Evolutionary conservation across 768 basidiomycete genomes (phyloP).

Genomic region (Russula dissimulans): DNA sequence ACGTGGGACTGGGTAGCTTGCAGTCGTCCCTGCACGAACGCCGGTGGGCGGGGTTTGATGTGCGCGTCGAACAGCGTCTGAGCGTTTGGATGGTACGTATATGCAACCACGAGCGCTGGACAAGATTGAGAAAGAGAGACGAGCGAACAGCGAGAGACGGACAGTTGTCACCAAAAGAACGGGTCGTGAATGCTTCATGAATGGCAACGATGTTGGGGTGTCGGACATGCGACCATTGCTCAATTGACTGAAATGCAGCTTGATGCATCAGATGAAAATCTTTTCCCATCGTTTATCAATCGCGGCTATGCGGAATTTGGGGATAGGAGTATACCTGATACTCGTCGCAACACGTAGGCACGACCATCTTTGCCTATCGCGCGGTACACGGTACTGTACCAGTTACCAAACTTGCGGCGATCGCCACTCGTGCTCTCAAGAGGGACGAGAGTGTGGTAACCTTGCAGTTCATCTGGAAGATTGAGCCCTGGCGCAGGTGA

Average conservation of each 20-base stretch:
- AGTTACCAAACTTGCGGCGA: slow-evolving; percentile 69
- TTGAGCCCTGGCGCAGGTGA: slow-evolving; percentile 36
- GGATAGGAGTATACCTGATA: slow-evolving; percentile 61
- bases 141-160: slow-evolving; percentile 26
- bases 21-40: slow-evolving; percentile 30
- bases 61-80: slow-evolving; percentile 75
- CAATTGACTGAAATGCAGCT: slow-evolving; percentile 71
- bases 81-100: slow-evolving; percentile 79
- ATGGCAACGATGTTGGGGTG: slow-evolving; percentile 83
- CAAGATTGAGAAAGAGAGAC: slow-evolving; percentile 5
- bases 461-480: slow-evolving; percentile 81
- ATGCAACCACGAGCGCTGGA: slow-evolving; percentile 82
- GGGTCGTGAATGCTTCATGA: slow-evolving; percentile 91
- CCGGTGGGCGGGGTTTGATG: slow-evolving; percentile 46
- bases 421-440: slow-evolving; percentile 55
- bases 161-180: slow-evolving; percentile 90
- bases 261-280: slow-evolving; percentile 81
- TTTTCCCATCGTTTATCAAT: slow-evolving; percentile 25
- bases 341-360: slow-evolving; percentile 67
- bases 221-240: slow-evolving; percentile 73
- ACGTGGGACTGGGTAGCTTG: slow-evolving; percentile 33
- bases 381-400: slow-evolving; percentile 77
- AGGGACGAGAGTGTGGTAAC: slow-evolving; percentile 81
- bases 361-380: slow-evolving; percentile 74
- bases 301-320: neutral